These are phyloP conservation scores for Rosa hybrid DNA, from an alignment of 331 rosid genomes.

Conservation along the genomic window DNA sequence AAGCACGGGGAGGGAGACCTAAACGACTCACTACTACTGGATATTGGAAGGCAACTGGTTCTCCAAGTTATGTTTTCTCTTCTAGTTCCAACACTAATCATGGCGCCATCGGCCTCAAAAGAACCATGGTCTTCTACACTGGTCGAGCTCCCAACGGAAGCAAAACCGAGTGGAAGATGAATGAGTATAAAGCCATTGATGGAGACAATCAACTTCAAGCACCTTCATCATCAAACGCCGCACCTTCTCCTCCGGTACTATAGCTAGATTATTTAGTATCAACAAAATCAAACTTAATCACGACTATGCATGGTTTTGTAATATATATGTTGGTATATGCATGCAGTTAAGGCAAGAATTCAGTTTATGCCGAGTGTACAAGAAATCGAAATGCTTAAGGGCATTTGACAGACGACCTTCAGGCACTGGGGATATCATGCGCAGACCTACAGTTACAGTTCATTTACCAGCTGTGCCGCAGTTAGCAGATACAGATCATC, in stretches of 20 bases:
- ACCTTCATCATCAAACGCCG: conserved; percentile 25
- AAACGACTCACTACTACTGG: conserved; percentile 68
- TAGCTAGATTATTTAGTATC: too few species aligned
- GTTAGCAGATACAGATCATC: neutral
- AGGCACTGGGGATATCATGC: conserved; percentile 7
- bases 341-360: conserved; percentile 71
- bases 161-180: conserved; percentile 94
- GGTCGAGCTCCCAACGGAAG: conserved; percentile 79
- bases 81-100: conserved; percentile 24
- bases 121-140: conserved; percentile 83
- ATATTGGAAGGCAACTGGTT: conserved; percentile 92
- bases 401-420: conserved; percentile 80
- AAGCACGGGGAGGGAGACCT: conserved; percentile 88
- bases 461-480: neutral
- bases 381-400: conserved; percentile 68
- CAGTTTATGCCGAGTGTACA: conserved; percentile 80
- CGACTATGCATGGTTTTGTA: too few species aligned
- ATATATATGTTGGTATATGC: neutral
- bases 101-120: conserved; percentile 59
- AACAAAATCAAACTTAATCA: too few species aligned
- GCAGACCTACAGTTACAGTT: neutral
- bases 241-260: conserved; percentile 18
- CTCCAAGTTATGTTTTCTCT: conserved; percentile 71
- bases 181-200: conserved; percentile 70
- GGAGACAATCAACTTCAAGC: neutral